Conservation (phyloP, 768 basidiomycete genomes). For the Boletales sp. region DNA sequence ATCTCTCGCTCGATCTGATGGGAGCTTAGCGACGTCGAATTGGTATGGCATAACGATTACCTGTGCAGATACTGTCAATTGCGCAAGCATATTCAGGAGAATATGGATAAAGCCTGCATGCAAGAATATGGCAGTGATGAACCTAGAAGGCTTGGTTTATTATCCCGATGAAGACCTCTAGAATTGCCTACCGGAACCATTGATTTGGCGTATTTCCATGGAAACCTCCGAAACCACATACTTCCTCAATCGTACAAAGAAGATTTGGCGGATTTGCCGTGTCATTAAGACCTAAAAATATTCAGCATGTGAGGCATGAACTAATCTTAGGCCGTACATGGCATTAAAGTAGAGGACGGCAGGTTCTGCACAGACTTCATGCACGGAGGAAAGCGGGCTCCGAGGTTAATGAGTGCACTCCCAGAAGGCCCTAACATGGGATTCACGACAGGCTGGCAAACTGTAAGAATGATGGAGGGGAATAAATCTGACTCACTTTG, state of each 20-base stretch:
- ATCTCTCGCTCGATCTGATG: slow-evolving; percentile 85
- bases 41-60: slow-evolving; percentile 33
- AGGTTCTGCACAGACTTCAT: slow-evolving; percentile 71
- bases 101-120: slow-evolving; percentile 97
- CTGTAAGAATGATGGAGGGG: slow-evolving; percentile 5
- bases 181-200: slow-evolving; percentile 44
- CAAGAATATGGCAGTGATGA: slow-evolving; percentile 85
- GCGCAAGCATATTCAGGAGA: slow-evolving; percentile 85
- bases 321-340: slow-evolving; percentile 44
- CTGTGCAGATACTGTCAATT: slow-evolving; percentile 74
- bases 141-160: slow-evolving; percentile 40
- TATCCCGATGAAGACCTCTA: slow-evolving; percentile 46
- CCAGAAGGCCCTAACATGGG: slow-evolving; percentile 89
- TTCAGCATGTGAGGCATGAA: slow-evolving; percentile 10
- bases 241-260: slow-evolving; percentile 70
- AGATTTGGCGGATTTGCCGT: slow-evolving; percentile 72
- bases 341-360: slow-evolving; percentile 49
- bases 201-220: slow-evolving; percentile 45
- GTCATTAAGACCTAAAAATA: slow-evolving; percentile 65
- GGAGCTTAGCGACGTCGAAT: not conserved
- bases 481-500: slow-evolving; percentile 48
- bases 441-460: slow-evolving; percentile 68
- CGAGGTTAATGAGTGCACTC: slow-evolving; percentile 79
- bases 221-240: slow-evolving; percentile 88
- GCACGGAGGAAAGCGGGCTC: slow-evolving; percentile 91